Conservation (phyloP, 192 early-diverging fungal genomes). For the Backusella macrospora region DNA sequence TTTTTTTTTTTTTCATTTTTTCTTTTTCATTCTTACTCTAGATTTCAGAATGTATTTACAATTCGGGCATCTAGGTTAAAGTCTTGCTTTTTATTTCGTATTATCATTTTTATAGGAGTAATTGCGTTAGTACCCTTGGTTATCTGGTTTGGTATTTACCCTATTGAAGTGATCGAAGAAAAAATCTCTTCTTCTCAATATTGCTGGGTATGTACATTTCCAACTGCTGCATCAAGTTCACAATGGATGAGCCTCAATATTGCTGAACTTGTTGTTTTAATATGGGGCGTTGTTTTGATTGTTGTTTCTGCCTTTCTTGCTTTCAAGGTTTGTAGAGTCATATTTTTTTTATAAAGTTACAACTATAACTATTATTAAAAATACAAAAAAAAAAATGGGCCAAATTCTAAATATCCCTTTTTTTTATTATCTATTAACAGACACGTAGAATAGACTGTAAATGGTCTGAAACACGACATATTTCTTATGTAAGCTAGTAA, state of each 20-base stretch:
- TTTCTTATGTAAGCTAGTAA: conserved; percentile 55
- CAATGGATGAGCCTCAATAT: conserved; percentile 30
- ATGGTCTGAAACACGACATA: conserved; percentile 51
- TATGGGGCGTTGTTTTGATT: conserved; percentile 16
- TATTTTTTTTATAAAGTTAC: background rate
- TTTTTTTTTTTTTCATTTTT: background rate
- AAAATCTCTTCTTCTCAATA: background rate
- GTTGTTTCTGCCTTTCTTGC: conserved; percentile 38
- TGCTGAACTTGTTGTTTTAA: conserved; percentile 29
- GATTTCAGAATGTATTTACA: conserved; percentile 34
- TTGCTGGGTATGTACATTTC: conserved; percentile 23
- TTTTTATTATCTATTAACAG: conserved; percentile 15
- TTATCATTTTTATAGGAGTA: conserved; percentile 15
- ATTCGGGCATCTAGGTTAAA: conserved; percentile 37
- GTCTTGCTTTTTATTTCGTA: conserved; percentile 22
- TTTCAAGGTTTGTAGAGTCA: conserved; percentile 36
- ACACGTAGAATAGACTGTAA: conserved; percentile 46
- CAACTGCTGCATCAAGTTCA: conserved; percentile 20
- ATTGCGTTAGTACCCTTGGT: conserved; percentile 17
- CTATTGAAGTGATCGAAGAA: background rate
- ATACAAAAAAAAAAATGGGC: conserved; percentile 23
- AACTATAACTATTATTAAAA: background rate
- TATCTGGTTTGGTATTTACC: conserved; percentile 24
- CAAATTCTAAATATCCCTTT: background rate
- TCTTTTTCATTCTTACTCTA: background rate